phyloP scores from a whole-genome alignment of 2,329 filamentous ascomycete species.

The Annulohypoxylon truncatum region DNA sequence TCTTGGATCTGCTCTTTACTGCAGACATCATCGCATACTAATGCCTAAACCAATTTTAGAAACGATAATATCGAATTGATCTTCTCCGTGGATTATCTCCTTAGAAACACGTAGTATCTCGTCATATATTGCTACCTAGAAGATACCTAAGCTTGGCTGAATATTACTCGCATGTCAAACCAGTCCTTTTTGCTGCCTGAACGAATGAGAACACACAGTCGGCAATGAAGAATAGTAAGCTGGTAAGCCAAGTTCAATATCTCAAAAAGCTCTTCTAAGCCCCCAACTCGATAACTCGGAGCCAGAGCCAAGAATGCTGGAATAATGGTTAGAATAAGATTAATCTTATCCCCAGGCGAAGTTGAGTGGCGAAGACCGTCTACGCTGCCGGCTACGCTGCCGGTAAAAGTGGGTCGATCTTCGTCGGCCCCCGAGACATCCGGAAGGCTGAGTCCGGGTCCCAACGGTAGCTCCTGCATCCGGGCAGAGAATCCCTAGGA shows the following conservation, averaged over 20 bases:
- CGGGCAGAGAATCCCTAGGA: not conserved
- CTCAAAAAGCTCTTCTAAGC: not conserved
- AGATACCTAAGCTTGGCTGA: not conserved
- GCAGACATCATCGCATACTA: not conserved
- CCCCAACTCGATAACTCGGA: not conserved
- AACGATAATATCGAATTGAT: not conserved
- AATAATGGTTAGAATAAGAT: not conserved
- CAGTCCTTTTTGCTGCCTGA: not conserved
- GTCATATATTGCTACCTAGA: not conserved
- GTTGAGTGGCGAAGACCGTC: not conserved
- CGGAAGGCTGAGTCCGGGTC: conserved; percentile 8
- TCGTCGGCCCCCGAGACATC: conserved; percentile 3
- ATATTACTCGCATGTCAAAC: not conserved
- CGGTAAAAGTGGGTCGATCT: conserved; percentile 1
- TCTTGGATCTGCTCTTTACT: too few relatives aligned
- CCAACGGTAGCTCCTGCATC: not conserved
- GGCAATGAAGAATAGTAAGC: not conserved
- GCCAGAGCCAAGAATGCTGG: too few relatives aligned
- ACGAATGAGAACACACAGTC: not conserved
- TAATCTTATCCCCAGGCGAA: not conserved
- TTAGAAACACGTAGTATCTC: not conserved
- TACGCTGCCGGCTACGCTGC: not conserved
- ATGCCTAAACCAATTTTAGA: not conserved
- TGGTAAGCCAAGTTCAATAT: not conserved
- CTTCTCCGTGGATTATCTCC: not conserved